These are phyloP conservation scores for Coemansia erecta DNA, from an alignment of 192 early-diverging fungal genomes.

Conservation along the genomic window DNA sequence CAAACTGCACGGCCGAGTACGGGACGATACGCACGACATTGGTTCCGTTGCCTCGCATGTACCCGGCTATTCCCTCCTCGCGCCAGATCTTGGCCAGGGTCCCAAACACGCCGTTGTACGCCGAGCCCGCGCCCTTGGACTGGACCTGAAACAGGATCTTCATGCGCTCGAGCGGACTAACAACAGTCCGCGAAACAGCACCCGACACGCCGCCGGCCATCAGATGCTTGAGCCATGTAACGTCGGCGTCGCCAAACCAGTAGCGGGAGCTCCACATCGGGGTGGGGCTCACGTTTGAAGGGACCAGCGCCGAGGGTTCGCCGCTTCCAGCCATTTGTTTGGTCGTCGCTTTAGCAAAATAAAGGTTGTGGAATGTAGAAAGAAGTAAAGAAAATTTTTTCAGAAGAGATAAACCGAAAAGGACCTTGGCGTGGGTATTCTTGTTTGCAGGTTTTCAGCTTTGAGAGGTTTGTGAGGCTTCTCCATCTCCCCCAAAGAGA, in stretches of 20 bases:
- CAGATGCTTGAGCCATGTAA: constrained; percentile 71
- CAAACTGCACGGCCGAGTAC: constrained; percentile 81
- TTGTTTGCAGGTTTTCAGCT: too few species aligned
- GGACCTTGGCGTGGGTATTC: too few species aligned
- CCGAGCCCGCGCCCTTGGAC: constrained; percentile 52
- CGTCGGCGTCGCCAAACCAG: constrained; percentile 52
- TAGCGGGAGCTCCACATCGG: constrained; percentile 52
- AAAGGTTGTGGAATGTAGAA: constrained; percentile 5
- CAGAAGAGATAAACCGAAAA: background rate
- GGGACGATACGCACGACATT: constrained; percentile 81
- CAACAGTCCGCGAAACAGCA: constrained; percentile 73
- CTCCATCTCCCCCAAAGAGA: background rate
- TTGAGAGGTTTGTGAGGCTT: background rate
- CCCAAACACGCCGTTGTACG: constrained; percentile 66
- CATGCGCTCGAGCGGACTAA: constrained; percentile 80
- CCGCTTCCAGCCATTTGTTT: constrained; percentile 20
- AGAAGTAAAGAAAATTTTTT: background rate
- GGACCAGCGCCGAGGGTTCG: constrained; percentile 27
- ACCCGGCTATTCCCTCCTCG: constrained; percentile 70
- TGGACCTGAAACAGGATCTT: constrained; percentile 80
- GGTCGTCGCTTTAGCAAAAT: background rate
- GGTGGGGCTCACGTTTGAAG: constrained; percentile 16
- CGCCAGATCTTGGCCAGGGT: constrained; percentile 77
- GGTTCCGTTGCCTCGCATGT: constrained; percentile 81
- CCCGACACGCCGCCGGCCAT: constrained; percentile 76